Evolutionary conservation across 768 basidiomycete species (phyloP), one percentile per base, ranked within the genome.

Genomic region (Macrolepiota albuminosa): DNA sequence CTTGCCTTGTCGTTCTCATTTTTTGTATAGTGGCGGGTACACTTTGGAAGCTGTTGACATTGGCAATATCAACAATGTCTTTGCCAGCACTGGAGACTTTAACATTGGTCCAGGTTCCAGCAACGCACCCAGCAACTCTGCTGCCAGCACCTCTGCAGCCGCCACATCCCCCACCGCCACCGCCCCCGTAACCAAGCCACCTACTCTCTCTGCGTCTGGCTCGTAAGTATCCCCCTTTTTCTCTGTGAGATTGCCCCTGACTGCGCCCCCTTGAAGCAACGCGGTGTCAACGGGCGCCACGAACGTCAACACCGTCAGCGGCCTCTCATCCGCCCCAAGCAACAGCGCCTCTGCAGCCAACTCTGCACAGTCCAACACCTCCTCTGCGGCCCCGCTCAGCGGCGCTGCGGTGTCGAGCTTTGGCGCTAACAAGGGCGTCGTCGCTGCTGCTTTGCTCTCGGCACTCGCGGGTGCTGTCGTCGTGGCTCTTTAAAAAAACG

Each of bases 391-490:
- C 47, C 45, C 72, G n/a, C 63, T 71, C 46, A 70, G 36, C 49
- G 70, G 69, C 36, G 74, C 70, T 46, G 65, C 73, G 14, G 51
- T 69, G 3, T 47, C 75, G 5, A 50, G 71, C 24, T 63, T 75
- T 45, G 64, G 64, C 54, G 64, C 58, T 56, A 76, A 71, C 51
- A 61, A 69, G 53, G 76, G 72, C 47, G 71, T 73, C 13, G 51
- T 71, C 31, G 75, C 72, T 2, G 74, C 70, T 14, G 67, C 76
- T 7, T 64, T 78, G 24, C 66, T 82, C 39, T 81, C 82, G 21
- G 78, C 74, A 0, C 66, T 79, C 42, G 83, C 78, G 42, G 85
- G 84, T 42, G 81, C 73, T 26, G 81, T 69, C 14, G 65, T 78
- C 60, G 72, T 80, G 48, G 71, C 70, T 0, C 75, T 84, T 65